Conservation (phyloP, 192 early-diverging fungal genomes). For the Diversispora epigaea region DNA sequence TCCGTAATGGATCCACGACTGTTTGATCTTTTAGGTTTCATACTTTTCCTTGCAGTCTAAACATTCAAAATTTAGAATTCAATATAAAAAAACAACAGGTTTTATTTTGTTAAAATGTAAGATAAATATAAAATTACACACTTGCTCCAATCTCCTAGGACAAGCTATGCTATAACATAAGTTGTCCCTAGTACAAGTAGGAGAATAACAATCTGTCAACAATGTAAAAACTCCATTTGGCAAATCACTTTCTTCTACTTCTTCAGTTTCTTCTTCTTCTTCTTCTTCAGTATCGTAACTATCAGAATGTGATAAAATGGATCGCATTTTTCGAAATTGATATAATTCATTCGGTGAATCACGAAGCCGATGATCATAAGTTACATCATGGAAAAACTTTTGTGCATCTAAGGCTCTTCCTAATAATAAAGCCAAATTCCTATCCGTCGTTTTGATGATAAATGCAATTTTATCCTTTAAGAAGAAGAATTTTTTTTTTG, state of each 20-base stretch:
- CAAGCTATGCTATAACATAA: constrained; percentile 90
- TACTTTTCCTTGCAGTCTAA: constrained; percentile 41
- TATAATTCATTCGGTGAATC: constrained; percentile 84
- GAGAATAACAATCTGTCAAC: constrained; percentile 91
- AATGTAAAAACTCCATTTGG: constrained; percentile 89
- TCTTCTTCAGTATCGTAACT: constrained; percentile 22
- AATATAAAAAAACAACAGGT: neutral
- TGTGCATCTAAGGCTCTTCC: constrained; percentile 90
- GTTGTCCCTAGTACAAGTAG: constrained; percentile 78
- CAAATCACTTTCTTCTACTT: constrained; percentile 42
- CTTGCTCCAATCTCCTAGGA: constrained; percentile 75
- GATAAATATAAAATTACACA: constrained; percentile 14
- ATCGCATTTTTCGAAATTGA: constrained; percentile 60
- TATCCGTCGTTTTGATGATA: constrained; percentile 80
- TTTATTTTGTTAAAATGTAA: neutral
- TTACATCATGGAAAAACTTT: constrained; percentile 90
- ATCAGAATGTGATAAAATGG: constrained; percentile 19
- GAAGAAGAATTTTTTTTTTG: too few relatives aligned
- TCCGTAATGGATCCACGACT: constrained; percentile 44
- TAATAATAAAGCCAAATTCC: constrained; percentile 82
- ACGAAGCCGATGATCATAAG: constrained; percentile 81
- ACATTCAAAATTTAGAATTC: neutral
- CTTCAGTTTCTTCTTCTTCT: constrained; percentile 30
- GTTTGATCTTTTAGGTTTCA: constrained; percentile 39
- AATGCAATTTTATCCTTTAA: constrained; percentile 70